phyloP scores from a whole-genome alignment of 2,329 filamentous ascomycete species.

The Verticillium zaregamsianum region DNA sequence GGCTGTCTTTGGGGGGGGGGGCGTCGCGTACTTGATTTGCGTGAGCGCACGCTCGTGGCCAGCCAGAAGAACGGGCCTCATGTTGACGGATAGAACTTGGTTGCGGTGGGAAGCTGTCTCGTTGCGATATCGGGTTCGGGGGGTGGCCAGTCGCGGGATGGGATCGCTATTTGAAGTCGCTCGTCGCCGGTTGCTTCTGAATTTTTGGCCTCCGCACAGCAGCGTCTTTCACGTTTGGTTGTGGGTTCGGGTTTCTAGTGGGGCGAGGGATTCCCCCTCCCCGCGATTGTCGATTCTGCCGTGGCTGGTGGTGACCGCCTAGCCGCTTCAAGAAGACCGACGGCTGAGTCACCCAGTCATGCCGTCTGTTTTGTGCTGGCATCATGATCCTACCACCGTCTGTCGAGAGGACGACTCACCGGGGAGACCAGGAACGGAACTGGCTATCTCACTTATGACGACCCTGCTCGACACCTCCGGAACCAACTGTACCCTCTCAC shows the following conservation, averaged over 20 bases:
- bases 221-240: conserved; percentile 16
- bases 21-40: conserved; percentile 70
- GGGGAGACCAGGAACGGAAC: not conserved
- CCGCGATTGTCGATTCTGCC: conserved; percentile 1
- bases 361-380: not conserved
- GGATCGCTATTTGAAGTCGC: conserved; percentile 12
- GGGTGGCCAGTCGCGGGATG: not conserved
- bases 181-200: conserved; percentile 12
- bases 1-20: not conserved
- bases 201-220: conserved; percentile 12
- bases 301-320: not conserved
- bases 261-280: conserved; percentile 21
- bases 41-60: conserved; percentile 96
- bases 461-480: not conserved
- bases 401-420: not conserved
- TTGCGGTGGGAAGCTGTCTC: conserved; percentile 7
- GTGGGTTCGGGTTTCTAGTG: conserved; percentile 36
- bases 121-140: conserved; percentile 5
- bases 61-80: conserved; percentile 94
- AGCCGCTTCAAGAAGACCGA: not conserved
- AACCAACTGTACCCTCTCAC: not conserved
- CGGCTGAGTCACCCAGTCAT: not conserved
- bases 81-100: conserved; percentile 43
- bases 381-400: not conserved
- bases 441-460: not conserved